Base-by-base conservation (phyloP, 441 rosid species). In the Gossypium trilobum region DNA sequence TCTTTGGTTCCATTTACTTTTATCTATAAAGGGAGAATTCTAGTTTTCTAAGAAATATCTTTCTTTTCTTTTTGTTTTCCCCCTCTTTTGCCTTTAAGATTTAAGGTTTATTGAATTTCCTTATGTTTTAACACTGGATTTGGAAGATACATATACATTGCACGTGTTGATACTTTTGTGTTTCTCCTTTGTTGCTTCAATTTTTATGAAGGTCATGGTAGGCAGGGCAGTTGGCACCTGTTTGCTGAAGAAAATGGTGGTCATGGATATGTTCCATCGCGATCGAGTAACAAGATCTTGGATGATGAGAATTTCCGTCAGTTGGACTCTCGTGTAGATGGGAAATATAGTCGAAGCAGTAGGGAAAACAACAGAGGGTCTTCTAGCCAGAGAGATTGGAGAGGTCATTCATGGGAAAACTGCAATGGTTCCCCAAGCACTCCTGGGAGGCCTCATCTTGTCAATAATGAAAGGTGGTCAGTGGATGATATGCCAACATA, bases 191-290 rank as follows among this genome's bases (percentile, higher is more conserved):
- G 73, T 81, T 75, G 29, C 29, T 79, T 80, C 70, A n/a, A 76
- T 71, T 81, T 66, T 71, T 75, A 59, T 88, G 85, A 87, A 93
- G 98, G 96, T 87, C 91, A 91, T 81, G 92, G 87, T 83, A 92
- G 89, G 96, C 95, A 87, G 87, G 95, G 94, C 74, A 89, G 87
- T 42, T 90, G 94, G 85, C 88, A 89, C 83, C 71, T 83, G 80
- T 88, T 86, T 82, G 75, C 76, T 14, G 97, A 90, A 55, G 97
- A 93, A 68, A 68, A 68, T 68, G 52, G 86, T 80, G 86, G 87
- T 77, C 84, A 87, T 80, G 88, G 89, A 51, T 89, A 88, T 64
- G 75, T 70, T 58, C 85, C 93, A 23, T 82, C 82, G 29, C 81
- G 93, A 17, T 80, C 89, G 13, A 79, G 79, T 76, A 86, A 87